phyloP scores from a whole-genome alignment of 2,329 filamentous ascomycete species.

The Atkinsonella texensis region DNA sequence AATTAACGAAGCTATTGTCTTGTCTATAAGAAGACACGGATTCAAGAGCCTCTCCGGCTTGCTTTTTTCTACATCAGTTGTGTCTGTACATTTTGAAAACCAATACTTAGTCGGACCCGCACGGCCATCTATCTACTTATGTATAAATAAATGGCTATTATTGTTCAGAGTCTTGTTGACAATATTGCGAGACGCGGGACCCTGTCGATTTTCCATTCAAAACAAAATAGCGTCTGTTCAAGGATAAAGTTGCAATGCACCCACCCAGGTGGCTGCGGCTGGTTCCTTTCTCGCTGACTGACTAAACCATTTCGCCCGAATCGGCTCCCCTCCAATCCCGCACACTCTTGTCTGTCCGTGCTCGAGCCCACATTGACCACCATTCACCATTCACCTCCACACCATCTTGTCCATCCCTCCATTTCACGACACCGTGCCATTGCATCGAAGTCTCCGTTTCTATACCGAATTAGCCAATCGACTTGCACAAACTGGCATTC shows the following conservation, averaged over 20 bases:
- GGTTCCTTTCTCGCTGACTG: neutral
- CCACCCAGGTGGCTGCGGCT: neutral
- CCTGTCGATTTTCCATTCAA: neutral
- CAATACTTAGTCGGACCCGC: too few relatives aligned
- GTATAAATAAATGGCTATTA: too few relatives aligned
- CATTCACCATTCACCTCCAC: constrained; percentile 2
- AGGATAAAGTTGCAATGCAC: too few relatives aligned
- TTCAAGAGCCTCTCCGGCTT: too few relatives aligned
- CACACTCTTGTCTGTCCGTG: neutral
- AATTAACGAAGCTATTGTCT: too few relatives aligned
- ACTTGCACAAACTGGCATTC: neutral
- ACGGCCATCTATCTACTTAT: too few relatives aligned
- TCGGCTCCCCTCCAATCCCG: neutral
- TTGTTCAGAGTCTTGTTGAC: too few relatives aligned
- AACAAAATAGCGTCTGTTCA: neutral
- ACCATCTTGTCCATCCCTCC: constrained; percentile 4
- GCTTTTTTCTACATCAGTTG: too few relatives aligned
- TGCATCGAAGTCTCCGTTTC: neutral
- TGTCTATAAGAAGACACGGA: too few relatives aligned
- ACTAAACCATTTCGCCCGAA: constrained; percentile 1
- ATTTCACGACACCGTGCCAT: neutral
- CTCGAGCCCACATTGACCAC: neutral
- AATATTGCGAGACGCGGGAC: too few relatives aligned
- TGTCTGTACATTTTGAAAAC: too few relatives aligned
- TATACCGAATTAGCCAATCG: neutral